Evolutionary conservation across 495 filamentous ascomycete genomes (phyloP), one percentile per base, ranked within the genome.

Genomic region (Amorphotheca resinae): DNA sequence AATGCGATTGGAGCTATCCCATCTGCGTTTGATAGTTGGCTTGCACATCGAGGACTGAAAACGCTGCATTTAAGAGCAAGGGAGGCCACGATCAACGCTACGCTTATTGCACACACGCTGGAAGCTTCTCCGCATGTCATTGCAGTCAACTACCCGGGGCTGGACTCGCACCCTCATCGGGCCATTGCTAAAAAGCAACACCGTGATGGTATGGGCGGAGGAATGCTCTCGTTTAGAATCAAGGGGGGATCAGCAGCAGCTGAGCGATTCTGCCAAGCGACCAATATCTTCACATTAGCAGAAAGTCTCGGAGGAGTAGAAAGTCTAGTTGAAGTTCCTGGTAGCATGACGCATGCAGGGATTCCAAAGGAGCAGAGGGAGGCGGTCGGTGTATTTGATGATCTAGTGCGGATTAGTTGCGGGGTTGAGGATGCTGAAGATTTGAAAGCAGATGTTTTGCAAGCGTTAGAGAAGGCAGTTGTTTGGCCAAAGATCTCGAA

Each of bases 1-100:
- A 99, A 99, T 63, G 91, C 91, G 43, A 93, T 95, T 50, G 91
- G 91, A 40, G 91, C 89, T 38, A 80, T 96, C 1, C 91, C 91
- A 4, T 50, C 85, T 1, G 68, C 91, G 15, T 99, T 99, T 57
- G 91, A 99, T 69, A 88, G 78, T 67, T 99, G 89, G 89, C 84
- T 99, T 44, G 93, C 91, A n/a, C 93, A 99, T 65, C 80, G 91
- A 50, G 91, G 91, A 47, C 72, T 94, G 42, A 99, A 99, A 70
- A 99, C 91, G 4, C 76, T 99, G 22, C 91, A 99, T 64, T 70
- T 99, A 23, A 84, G 91, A 41, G 91, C 84, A 3, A 74, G 79
- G 35, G 84, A 93, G 59, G 84, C 93, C 3, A 80, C 73, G 42
- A 69, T 65, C 45, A 96, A 96, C 62, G 91, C 87, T 17, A 77